Conservation (phyloP, 768 basidiomycete species). For the Rhizopogon roseolus region DNA sequence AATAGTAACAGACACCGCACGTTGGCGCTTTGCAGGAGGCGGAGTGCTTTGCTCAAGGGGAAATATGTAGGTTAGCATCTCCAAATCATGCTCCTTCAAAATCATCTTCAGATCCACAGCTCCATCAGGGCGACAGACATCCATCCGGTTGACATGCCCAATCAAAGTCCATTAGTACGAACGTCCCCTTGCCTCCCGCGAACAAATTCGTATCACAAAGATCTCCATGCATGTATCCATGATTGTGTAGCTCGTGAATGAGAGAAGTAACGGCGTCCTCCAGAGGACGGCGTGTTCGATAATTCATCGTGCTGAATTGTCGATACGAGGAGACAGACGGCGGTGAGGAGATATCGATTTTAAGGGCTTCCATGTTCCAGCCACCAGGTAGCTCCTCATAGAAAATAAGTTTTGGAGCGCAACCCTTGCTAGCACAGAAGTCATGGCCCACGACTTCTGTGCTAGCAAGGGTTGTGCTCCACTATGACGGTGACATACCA, state of each 20-base stretch:
- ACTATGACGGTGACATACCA: no score
- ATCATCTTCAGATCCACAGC: no score
- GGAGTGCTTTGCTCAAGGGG: no score
- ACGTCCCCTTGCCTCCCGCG: not conserved
- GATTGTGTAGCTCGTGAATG: not conserved
- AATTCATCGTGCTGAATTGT: not conserved
- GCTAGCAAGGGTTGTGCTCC: not conserved
- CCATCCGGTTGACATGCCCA: not conserved
- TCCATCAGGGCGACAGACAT: no score
- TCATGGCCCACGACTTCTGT: not conserved
- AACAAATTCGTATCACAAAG: not conserved
- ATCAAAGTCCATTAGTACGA: slow-evolving; percentile 8
- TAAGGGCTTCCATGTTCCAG: slow-evolving; percentile 5
- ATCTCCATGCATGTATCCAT: not conserved
- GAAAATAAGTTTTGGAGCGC: not conserved
- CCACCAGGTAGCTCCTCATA: slow-evolving; percentile 1
- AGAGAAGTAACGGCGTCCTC: not conserved
- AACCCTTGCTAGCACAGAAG: not conserved
- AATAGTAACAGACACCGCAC: no score
- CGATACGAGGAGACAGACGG: not conserved
- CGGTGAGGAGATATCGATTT: not conserved
- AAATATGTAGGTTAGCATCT: no score
- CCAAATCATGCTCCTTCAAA: no score
- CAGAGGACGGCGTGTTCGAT: not conserved
- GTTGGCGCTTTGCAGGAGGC: no score